phyloP scores from a whole-genome alignment of 176 grass and related monocot species.

The Coix lacrymajobi region DNA sequence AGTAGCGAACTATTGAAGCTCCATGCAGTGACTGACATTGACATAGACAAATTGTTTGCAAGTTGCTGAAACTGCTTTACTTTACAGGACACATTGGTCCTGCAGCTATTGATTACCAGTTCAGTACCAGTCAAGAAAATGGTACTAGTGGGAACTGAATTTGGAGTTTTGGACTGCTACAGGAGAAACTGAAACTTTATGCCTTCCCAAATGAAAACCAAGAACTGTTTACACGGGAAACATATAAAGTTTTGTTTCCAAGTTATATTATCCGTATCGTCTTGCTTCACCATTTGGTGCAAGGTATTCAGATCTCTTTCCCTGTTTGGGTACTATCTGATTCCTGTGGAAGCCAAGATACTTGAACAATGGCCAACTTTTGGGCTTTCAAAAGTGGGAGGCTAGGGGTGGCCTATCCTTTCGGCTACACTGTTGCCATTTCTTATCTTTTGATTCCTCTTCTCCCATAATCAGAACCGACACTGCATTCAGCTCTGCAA shows the following conservation, averaged over 20 bases:
- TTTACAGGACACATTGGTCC: constrained; percentile 15
- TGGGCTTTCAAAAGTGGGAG: constrained; percentile 40
- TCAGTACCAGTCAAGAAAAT: constrained; percentile 14
- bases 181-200: constrained; percentile 24
- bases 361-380: constrained; percentile 51
- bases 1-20: neutral
- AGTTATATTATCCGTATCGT: constrained; percentile 18
- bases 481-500: constrained; percentile 48
- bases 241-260: constrained; percentile 25
- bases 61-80: constrained; percentile 22
- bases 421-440: constrained; percentile 40
- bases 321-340: constrained; percentile 25
- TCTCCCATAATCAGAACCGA: constrained; percentile 50
- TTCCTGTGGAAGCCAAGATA: constrained; percentile 44
- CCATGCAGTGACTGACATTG: neutral
- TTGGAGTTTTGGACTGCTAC: constrained; percentile 25
- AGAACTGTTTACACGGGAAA: constrained; percentile 26
- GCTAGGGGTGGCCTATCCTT: constrained; percentile 55
- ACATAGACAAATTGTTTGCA: constrained; percentile 6
- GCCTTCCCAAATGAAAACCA: constrained; percentile 13
- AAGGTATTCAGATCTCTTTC: constrained; percentile 50
- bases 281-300: constrained; percentile 47
- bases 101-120: constrained; percentile 16
- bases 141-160: constrained; percentile 25
- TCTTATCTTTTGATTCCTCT: constrained; percentile 49